Base-by-base conservation (phyloP, 768 basidiomycete genomes). In the Heimioporus sp. region DNA sequence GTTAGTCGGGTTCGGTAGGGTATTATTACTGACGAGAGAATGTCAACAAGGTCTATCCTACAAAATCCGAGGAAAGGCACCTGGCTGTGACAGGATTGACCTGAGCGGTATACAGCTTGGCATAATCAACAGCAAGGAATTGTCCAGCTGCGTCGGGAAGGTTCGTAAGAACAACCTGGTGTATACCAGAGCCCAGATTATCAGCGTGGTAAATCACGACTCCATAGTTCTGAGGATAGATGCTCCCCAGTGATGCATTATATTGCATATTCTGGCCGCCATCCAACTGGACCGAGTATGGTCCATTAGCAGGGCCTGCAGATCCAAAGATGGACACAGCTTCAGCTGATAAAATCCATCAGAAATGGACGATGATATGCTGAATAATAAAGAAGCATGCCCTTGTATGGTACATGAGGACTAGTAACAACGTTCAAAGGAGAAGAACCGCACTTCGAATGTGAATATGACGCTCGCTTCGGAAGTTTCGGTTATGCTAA, bases 321-420 rank as follows among this genome's bases (percentile, higher is more conserved):
- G 76, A 71, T 12, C 79, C 77, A 40, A 72, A 79, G 11, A 80
- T 51, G 5, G 73, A 73, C 9, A 81, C 65, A 9, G 70, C 73
- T 43, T 75, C 73, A 39, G 76, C 79, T 75, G 41, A 39, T 19
- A 30, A 17, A 17, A 32, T 35, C 10, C 31, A 40, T 53, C 17
- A 58, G 50, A 42, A 40, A 15, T 16, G 32, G 3, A 7, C 15
- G 1, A 15, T 0, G 20, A 19, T 42, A 11, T 10, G n/a, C 7
- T 10, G 16, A 31, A 52, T 9, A 24, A 45, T 2, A 24, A 24
- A 24, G 24, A 21, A 32, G 37, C 59, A 42, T 62, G 54, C 68
- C 66, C 66, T 24, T 68, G 19, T 15, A 28, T 6, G 12, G 21
- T n/a, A 20, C 24, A 12, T 55, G 17, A 56, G 55, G 55, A 59